Evolutionary conservation across 345 rosid species (phyloP), one percentile per base, ranked within the genome.

Genomic region (Populus simonii): DNA sequence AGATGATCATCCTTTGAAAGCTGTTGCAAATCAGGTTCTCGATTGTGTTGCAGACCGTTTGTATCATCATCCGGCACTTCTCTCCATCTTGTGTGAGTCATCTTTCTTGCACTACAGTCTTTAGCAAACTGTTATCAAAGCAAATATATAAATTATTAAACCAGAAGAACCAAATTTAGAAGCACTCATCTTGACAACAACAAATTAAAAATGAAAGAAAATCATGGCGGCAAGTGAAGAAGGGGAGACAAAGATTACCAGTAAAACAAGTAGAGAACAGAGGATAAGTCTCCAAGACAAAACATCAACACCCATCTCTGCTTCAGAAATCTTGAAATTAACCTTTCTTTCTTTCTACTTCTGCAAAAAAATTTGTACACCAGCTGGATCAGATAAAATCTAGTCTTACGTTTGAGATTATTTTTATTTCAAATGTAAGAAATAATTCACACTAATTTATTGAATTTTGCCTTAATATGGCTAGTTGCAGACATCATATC

Each of bases 71-170:
- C 55, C 0, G 7, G 20, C 3, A 4, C 68, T 27, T 5, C 72
- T 45, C 20, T 45, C 59, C 11, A 13, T 3, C 36, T 36, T 33
- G 2, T 29, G 22, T 23, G 16, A 41, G 22, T 6, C n/a, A 68
- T 70, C 29, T 63, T 72, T 71, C 85, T 75, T 36, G 71, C 66
- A 47, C 36, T 35, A 20, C 12, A 66, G 66, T 67, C 74, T 29
- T 33, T 73, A 39, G 36, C 55, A 55, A 27, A 49, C 85, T 82
- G 82, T 9, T 22, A 53, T 7, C 18, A 7, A 9, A 53, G 3
- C 59, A 53, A 20, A 53, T 53, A 18, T 18, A 18, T 18, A 7
- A 20, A 49, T 49, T 49, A 49, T 16, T 49, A 5, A 49, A 53
- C 20, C 59, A 20, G 59, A 18, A 51, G 20, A 18, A 51, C 8